A percentile compares a stretch with the other conserved stretches of the same genome.
These are phyloP conservation scores for Agastache rugosa DNA, from an alignment of 257 asterid genomes.

Conservation along the genomic window DNA sequence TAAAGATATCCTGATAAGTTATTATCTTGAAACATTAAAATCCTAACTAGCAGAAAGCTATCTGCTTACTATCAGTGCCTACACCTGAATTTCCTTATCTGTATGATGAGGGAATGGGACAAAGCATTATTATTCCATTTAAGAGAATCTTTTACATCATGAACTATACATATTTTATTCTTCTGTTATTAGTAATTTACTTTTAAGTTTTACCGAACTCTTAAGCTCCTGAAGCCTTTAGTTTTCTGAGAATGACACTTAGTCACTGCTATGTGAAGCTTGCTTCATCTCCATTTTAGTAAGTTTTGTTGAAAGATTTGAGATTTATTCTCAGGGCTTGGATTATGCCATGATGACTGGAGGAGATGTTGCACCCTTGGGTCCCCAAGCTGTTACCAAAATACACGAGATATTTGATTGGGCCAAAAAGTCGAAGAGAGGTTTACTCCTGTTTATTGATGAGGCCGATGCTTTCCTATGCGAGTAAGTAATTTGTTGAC, in stretches of 20 bases:
- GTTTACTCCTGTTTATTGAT: conserved; percentile 89
- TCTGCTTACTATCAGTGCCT: conserved; percentile 1
- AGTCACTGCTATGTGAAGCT: background rate
- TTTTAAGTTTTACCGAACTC: conserved; percentile 16
- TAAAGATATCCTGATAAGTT: background rate
- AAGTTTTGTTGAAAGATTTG: background rate
- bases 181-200: background rate
- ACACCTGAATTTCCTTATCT: background rate
- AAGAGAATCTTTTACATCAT: background rate
- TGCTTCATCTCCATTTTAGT: background rate
- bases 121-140: conserved; percentile 11
- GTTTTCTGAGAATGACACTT: conserved; percentile 5
- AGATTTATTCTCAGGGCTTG: conserved; percentile 69
- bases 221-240: conserved; percentile 21
- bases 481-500: conserved; percentile 71
- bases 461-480: conserved; percentile 99
- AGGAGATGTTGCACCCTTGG: conserved; percentile 98
- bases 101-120: background rate
- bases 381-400: conserved; percentile 95
- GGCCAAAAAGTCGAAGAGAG: conserved; percentile 92
- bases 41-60: conserved; percentile 13
- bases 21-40: conserved; percentile 24
- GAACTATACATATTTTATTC: background rate
- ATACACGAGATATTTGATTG: conserved; percentile 98
- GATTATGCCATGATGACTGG: conserved; percentile 99